These are phyloP conservation scores for Backusella mclennaniae DNA, from an alignment of 192 early-diverging fungal genomes.

Conservation along the genomic window DNA sequence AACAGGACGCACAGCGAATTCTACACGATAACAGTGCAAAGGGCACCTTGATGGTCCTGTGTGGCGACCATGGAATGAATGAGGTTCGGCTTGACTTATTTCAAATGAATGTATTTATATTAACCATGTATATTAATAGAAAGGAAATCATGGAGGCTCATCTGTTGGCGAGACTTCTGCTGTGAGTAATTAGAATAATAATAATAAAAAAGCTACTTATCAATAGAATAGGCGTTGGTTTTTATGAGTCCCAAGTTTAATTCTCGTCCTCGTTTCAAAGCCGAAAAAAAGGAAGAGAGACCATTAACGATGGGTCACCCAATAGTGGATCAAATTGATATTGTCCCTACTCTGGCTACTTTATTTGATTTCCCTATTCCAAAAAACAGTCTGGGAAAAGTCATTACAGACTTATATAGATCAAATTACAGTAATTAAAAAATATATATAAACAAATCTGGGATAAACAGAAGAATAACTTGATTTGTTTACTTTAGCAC, in stretches of 20 bases:
- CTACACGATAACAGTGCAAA: constrained; percentile 35
- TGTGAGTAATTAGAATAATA: constrained; percentile 28
- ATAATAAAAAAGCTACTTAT: background rate
- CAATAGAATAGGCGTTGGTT: constrained; percentile 30
- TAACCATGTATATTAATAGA: constrained; percentile 19
- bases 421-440: constrained; percentile 30
- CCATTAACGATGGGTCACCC: constrained; percentile 49
- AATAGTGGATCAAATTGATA: constrained; percentile 80
- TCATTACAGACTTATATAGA: constrained; percentile 79
- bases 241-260: constrained; percentile 52
- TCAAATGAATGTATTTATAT: background rate
- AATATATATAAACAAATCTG: background rate
- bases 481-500: background rate
- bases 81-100: constrained; percentile 41
- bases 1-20: constrained; percentile 45
- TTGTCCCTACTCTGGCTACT: constrained; percentile 81
- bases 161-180: constrained; percentile 53
- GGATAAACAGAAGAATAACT: background rate
- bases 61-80: constrained; percentile 88
- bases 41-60: constrained; percentile 70
- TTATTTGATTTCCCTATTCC: constrained; percentile 89
- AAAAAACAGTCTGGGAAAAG: constrained; percentile 86
- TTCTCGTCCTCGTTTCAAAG: constrained; percentile 16
- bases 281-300: background rate
- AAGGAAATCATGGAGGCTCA: constrained; percentile 61